Conservation (phyloP, 129 eudicot genomes). For the Scalesia atractyloides region DNA sequence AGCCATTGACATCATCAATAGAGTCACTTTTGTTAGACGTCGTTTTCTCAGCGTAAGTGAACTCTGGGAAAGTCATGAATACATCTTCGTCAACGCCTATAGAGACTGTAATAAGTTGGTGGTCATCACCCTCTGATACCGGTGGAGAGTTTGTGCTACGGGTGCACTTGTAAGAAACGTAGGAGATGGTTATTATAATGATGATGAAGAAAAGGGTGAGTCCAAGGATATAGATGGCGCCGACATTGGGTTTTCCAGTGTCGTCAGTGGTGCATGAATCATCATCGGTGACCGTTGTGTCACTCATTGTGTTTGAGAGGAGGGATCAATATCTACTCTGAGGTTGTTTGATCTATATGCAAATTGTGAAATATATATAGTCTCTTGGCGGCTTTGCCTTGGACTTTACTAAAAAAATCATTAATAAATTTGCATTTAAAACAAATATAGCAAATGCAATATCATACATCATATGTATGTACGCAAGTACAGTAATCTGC, state of each 20-base stretch:
- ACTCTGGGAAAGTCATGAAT: conserved; percentile 16
- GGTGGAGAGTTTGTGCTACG: conserved; percentile 2
- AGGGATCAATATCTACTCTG: too few species aligned
- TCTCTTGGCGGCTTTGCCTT: too few species aligned
- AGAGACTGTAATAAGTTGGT: not conserved
- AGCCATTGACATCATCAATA: not conserved
- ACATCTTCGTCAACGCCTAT: conserved; percentile 22
- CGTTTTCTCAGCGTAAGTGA: conserved; percentile 19
- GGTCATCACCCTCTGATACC: not conserved
- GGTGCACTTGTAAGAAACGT: conserved; percentile 38
- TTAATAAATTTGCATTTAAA: too few species aligned
- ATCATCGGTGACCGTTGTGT: not conserved
- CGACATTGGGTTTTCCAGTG: conserved; percentile 9
- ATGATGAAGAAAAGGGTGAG: conserved; percentile 29
- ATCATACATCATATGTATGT: too few species aligned
- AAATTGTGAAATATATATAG: too few species aligned
- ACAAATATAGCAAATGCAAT: too few species aligned
- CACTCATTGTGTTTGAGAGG: not conserved
- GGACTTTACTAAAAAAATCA: too few species aligned
- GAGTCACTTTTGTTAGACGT: not conserved
- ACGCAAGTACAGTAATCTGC: too few species aligned
- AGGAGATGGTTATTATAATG: conserved; percentile 24
- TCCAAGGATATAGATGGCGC: conserved; percentile 25
- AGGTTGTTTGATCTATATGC: too few species aligned
- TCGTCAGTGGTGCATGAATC: not conserved